Evolutionary conservation across 176 grass and related monocot genomes (phyloP), one percentile per base, ranked within the genome.

Genomic region (Oropetium thomaeum): DNA sequence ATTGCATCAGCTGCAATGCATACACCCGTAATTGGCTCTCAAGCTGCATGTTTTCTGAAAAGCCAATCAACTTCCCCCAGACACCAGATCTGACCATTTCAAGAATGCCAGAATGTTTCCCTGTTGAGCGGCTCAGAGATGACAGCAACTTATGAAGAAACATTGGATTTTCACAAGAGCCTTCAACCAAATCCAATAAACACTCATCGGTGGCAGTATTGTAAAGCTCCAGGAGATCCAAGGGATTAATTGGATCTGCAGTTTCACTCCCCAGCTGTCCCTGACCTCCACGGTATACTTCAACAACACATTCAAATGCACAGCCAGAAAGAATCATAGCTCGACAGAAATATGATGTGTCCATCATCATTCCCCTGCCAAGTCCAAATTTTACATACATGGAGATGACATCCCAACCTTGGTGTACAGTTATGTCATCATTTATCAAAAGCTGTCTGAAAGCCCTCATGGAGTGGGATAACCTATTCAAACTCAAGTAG

Each of bases 1-100:
- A 88, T 67, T 98, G 91, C 96, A 98, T 94, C 77, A 98, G 75
- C 58, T 94, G 91, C 66, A 98, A 62, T 6, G 89, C 78, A 82
- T 93, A 98, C 23, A 98, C 87, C 67, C 89, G 87, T 16, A 71
- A 72, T 67, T 85, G 76, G 80, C 76, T 95, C 20, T 82, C 79
- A 27, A 98, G 76, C 32, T 92, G 89, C 76, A 87, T 92, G 77
- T 94, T 86, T 75, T 98, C 89, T 1, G 91, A 93, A 79, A 95
- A 88, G 79, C 61, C 54, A 41, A 81, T 89, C 72, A 98, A 81
- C 52, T 88, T 90, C 14, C 62, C 86, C 96, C 96, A 94, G 48
- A 90, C 79, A 78, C 82, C 71, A 64, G 63, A 90, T 83, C 96
- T 87, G 65, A 92, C 79, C 60, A 77, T 89, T 69, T 94, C 90